phyloP scores from a whole-genome alignment of 2,329 filamentous ascomycete genomes.

The Elsinoe necatrix region DNA sequence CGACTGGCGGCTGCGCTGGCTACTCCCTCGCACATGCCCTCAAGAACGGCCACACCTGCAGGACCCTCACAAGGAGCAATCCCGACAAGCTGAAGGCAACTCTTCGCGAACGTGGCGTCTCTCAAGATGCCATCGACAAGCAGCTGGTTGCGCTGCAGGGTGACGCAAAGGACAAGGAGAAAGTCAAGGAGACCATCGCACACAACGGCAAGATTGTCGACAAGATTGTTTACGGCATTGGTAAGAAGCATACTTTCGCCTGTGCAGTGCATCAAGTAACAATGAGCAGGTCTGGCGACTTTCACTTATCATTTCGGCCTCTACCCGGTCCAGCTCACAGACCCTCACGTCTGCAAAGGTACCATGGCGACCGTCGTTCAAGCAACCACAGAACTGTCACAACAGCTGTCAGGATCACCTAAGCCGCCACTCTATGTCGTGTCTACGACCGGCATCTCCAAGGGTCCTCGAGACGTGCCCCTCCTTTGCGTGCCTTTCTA shows the following conservation, averaged over 20 bases:
- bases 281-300: slow-evolving; percentile 15
- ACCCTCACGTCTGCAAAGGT: slow-evolving; percentile 31
- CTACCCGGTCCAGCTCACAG: slow-evolving; percentile 27
- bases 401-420: slow-evolving; percentile 17
- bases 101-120: slow-evolving; percentile 36
- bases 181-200: slow-evolving; percentile 33
- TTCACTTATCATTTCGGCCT: slow-evolving; percentile 17
- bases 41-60: slow-evolving; percentile 37
- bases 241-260: slow-evolving; percentile 24
- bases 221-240: slow-evolving; percentile 42
- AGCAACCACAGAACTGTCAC: slow-evolving; percentile 23
- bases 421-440: slow-evolving; percentile 29
- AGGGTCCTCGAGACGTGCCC: slow-evolving; percentile 31
- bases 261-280: neutral
- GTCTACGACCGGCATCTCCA: slow-evolving; percentile 33
- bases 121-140: slow-evolving; percentile 27
- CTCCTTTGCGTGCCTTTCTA: slow-evolving; percentile 29
- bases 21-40: slow-evolving; percentile 39
- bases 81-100: slow-evolving; percentile 41
- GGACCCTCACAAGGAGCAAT: slow-evolving; percentile 40
- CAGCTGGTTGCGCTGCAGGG: slow-evolving; percentile 43
- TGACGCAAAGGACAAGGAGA: slow-evolving; percentile 35
- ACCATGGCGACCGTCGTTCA: slow-evolving; percentile 27
- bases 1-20: slow-evolving; percentile 42
- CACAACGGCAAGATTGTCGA: slow-evolving; percentile 30